Evolutionary conservation across 2,329 filamentous ascomycete genomes (phyloP).

Genomic region (Beauveria varroae): DNA sequence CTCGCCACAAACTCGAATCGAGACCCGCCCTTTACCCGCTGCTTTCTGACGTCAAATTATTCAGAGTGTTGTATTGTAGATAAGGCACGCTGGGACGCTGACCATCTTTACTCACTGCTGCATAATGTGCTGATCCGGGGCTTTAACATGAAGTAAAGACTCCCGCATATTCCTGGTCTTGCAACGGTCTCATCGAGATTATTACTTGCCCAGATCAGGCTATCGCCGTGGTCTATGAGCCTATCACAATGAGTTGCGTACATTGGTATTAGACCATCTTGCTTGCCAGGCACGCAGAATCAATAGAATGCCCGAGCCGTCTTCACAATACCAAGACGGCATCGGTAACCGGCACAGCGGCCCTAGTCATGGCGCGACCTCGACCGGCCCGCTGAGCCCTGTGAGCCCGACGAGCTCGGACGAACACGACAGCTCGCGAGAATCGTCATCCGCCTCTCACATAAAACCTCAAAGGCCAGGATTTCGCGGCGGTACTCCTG

Average conservation of each 20-base stretch:
- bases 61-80: neutral
- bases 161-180: neutral
- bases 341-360: neutral
- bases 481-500: neutral
- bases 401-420: neutral
- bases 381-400: neutral
- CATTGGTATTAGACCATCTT: neutral
- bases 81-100: neutral
- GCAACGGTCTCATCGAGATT: neutral
- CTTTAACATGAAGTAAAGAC: neutral
- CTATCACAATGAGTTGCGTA: neutral
- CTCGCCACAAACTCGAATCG: neutral
- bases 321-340: neutral
- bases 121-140: neutral
- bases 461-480: neutral
- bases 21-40: neutral
- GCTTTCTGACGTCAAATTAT: conserved; percentile 8
- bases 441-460: neutral
- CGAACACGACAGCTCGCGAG: neutral
- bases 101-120: neutral
- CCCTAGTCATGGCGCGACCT: neutral
- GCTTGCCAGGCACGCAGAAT: neutral
- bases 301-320: neutral
- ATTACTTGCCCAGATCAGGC: neutral
- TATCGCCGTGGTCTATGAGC: neutral